Evolutionary conservation across 2,329 filamentous ascomycete species (phyloP).

Genomic region (Chalara sp.): DNA sequence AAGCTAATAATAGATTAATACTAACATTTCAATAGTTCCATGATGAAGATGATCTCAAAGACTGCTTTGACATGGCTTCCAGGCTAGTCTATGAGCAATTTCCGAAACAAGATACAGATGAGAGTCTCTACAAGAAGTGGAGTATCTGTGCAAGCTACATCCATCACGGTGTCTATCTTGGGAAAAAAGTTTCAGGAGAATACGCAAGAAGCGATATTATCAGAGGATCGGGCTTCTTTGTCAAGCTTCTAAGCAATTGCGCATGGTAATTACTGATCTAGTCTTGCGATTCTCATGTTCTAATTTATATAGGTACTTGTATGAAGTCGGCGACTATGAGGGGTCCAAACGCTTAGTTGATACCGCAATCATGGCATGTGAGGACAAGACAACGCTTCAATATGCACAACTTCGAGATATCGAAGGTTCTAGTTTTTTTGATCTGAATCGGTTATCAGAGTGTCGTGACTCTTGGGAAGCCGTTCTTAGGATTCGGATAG

Average conservation of each 20-base stretch:
- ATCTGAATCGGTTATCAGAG: constrained; percentile 5
- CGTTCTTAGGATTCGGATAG: not conserved
- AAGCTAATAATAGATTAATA: too few relatives aligned
- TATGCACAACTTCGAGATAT: constrained; percentile 3
- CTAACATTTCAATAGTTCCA: not conserved
- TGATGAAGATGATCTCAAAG: constrained; percentile 1
- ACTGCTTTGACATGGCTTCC: constrained; percentile 1
- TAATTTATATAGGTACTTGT: constrained; percentile 1
- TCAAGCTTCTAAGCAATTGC: constrained; percentile 4
- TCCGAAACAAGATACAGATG: constrained; percentile 1
- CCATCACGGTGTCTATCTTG: constrained; percentile 5
- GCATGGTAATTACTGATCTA: not conserved
- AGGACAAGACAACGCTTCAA: not conserved
- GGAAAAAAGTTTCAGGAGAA: constrained; percentile 1
- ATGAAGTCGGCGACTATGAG: constrained; percentile 3
- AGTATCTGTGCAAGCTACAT: constrained; percentile 4
- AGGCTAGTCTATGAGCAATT: constrained; percentile 7
- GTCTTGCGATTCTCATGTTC: too few relatives aligned
- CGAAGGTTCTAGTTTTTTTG: not conserved
- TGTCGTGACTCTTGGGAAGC: constrained; percentile 4
- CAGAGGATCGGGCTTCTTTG: not conserved
- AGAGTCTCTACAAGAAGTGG: constrained; percentile 1
- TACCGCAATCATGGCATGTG: constrained; percentile 1
- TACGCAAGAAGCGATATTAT: not conserved
- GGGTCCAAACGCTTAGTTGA: not conserved